phyloP scores from a whole-genome alignment of 1,284 basidiomycete species.

The Sporisorium scitamineum region DNA sequence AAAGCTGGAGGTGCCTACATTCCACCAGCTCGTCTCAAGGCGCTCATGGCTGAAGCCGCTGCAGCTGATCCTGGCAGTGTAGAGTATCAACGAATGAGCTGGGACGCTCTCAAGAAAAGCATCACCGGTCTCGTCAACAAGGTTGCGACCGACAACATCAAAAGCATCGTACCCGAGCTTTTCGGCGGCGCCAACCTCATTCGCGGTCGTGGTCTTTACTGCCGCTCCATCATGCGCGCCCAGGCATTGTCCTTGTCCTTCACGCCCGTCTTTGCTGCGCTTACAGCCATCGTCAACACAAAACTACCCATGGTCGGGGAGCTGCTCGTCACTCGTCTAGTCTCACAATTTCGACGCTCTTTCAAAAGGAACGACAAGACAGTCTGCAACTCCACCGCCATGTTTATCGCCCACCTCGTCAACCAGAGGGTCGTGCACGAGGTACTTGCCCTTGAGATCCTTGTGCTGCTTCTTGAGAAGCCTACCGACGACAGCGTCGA shows the following conservation, averaged over 20 bases:
- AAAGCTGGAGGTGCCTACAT: constrained; percentile 96
- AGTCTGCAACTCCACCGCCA: constrained; percentile 91
- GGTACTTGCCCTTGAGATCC: constrained; percentile 92
- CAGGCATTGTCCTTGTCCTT: constrained; percentile 96
- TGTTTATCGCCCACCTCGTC: constrained; percentile 95
- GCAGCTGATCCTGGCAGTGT: constrained; percentile 83
- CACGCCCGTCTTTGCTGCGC: constrained; percentile 94
- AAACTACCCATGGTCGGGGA: constrained; percentile 97
- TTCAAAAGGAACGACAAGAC: constrained; percentile 99
- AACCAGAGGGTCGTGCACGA: constrained; percentile 96
- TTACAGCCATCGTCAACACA: constrained; percentile 95
- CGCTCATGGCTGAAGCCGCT: constrained; percentile 85
- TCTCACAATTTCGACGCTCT: constrained; percentile 92
- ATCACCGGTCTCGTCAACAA: constrained; percentile 99
- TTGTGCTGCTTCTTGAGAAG: constrained; percentile 90
- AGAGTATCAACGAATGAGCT: constrained; percentile 94
- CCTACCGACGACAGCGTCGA: constrained; percentile 98
- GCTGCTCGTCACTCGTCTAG: constrained; percentile 84
- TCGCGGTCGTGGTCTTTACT: constrained; percentile 66
- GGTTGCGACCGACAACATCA: constrained; percentile 87
- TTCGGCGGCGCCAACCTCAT: constrained; percentile 68
- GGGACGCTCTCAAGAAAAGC: constrained; percentile 97
- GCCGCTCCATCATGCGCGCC: constrained; percentile 94
- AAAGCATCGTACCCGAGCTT: constrained; percentile 89
- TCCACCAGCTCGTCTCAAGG: constrained; percentile 87